Evolutionary conservation across 805 yeast species (phyloP).

Genomic region (Candida insectorum): DNA sequence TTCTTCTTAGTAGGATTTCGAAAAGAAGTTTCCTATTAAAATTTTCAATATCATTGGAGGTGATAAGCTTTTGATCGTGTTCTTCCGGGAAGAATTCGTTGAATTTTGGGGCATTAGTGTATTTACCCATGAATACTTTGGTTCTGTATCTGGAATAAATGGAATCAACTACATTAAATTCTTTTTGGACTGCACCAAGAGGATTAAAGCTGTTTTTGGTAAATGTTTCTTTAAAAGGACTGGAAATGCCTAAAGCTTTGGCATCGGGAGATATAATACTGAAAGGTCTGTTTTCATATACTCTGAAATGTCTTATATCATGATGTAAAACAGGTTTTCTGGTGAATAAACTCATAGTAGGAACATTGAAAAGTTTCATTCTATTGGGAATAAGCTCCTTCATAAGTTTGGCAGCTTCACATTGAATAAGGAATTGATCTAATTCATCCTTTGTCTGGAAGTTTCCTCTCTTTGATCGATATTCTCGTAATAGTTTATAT

Average conservation of each 20-base stretch:
- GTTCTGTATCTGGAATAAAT: slow-evolving; percentile 26
- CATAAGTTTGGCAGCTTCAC: slow-evolving; percentile 20
- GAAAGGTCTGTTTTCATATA: slow-evolving; percentile 7
- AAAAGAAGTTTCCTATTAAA: slow-evolving; percentile 30
- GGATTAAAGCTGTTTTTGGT: slow-evolving; percentile 10
- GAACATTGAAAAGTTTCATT: slow-evolving; percentile 24
- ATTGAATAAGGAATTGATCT: slow-evolving; percentile 15
- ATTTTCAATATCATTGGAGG: slow-evolving; percentile 21
- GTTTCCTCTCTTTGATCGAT: slow-evolving; percentile 13
- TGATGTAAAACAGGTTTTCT: slow-evolving; percentile 14
- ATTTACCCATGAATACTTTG: slow-evolving; percentile 20
- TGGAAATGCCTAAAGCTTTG: slow-evolving; percentile 8
- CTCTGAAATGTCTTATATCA: slow-evolving; percentile 6
- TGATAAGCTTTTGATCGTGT: slow-evolving; percentile 17
- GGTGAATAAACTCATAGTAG: slow-evolving; percentile 9
- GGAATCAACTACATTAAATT: slow-evolving; percentile 15
- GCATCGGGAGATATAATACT: slow-evolving; percentile 6
- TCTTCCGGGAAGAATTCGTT: slow-evolving; percentile 28
- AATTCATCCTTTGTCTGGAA: slow-evolving; percentile 20
- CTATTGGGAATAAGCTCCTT: slow-evolving; percentile 25
- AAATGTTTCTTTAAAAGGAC: slow-evolving; percentile 15
- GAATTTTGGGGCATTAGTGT: slow-evolving; percentile 23
- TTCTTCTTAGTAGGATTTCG: slow-evolving; percentile 37
- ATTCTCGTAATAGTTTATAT: slow-evolving; percentile 9
- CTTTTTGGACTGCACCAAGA: slow-evolving; percentile 1